Evolutionary conservation across 129 eudicot genomes (phyloP), one percentile per base, ranked within the genome.

Genomic region (Artemisia annua): DNA sequence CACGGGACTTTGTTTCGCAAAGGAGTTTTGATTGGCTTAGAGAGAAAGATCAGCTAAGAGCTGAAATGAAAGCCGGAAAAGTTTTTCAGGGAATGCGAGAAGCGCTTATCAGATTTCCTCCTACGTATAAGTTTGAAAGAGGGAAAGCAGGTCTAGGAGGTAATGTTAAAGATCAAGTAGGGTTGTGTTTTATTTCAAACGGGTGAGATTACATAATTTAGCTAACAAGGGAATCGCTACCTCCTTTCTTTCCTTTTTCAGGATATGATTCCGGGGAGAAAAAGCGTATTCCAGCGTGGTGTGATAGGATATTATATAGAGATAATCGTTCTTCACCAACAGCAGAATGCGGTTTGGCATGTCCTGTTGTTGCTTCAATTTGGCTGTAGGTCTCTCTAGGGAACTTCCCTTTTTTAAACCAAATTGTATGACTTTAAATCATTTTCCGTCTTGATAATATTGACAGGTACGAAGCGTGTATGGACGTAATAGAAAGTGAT

Each of bases 251-350:
- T 58, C 68, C 43, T 24, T 79, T 60, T 63, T 13, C 82, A 94
- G 99, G 99, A 75, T 94, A 94, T 72, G 99, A 94, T 79, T 90
- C 99, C 12, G 99, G 99, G 56, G 99, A 94, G 85, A 94, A 94
- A 86, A 94, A 90, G 78, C 89, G 99, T 20, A 94, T 94, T 70
- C 99, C 99, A 2, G 99, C 99, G 0, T 94, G 99, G 99, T 94
- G 99, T 67, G 97, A 94, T 65, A 81, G 99, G 76, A 73, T 94
- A 70, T 81, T 94, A 48, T 90, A 87, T 65, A 84, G 99, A 71
- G 99, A 94, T 81, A 90, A 82, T 59, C 87, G 97, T 6, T 46
- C 81, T 19, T 51, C 78, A 64, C 86, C 87, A 55, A 64, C 87
- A 51, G 73, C 86, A 9, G 94, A 83, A 28, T 94, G 99, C 79